A percentile compares a stretch with the other conserved stretches of the same genome.
These are phyloP conservation scores for Calonectria montana DNA, from an alignment of 2,329 filamentous ascomycete species.

Conservation along the genomic window DNA sequence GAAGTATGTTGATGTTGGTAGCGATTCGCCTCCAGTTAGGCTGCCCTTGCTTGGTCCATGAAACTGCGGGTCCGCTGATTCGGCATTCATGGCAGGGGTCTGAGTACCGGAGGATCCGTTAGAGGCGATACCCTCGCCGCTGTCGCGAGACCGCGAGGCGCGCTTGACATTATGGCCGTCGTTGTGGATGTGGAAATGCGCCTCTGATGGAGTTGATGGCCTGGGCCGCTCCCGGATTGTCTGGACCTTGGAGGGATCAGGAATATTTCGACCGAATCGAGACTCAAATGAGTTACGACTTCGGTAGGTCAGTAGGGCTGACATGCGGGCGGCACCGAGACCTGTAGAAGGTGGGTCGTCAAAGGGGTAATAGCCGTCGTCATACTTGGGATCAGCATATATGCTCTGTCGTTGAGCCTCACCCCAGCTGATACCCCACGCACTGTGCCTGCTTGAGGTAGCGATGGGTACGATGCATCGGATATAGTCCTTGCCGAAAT, in stretches of 20 bases:
- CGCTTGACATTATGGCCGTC: constrained; percentile 78
- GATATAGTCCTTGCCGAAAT: constrained; percentile 88
- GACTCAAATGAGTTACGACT: constrained; percentile 97
- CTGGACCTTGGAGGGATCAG: constrained; percentile 85
- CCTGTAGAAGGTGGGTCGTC: constrained; percentile 88
- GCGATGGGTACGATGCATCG: constrained; percentile 85
- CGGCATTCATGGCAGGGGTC: constrained; percentile 37
- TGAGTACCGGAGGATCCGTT: constrained; percentile 40
- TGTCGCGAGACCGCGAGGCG: constrained; percentile 59
- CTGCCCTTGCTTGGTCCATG: constrained; percentile 69
- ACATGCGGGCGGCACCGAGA: constrained; percentile 95
- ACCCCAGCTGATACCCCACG: constrained; percentile 92
- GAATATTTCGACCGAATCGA: constrained; percentile 92
- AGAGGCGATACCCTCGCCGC: constrained; percentile 44
- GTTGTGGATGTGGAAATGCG: constrained; percentile 85
- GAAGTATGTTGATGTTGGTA: constrained; percentile 85
- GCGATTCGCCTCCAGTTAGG: constrained; percentile 61
- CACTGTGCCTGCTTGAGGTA: constrained; percentile 85
- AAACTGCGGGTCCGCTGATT: constrained; percentile 72
- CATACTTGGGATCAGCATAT: constrained; percentile 98
- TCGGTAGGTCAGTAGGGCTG: constrained; percentile 92
- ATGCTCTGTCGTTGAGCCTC: constrained; percentile 93
- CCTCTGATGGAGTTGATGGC: constrained; percentile 72
- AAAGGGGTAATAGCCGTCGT: constrained; percentile 94
- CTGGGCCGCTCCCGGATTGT: constrained; percentile 79